Evolutionary conservation across 1,139 yeast genomes (phyloP), one percentile per base, ranked within the genome.

Genomic region (Kodamaea suecica): DNA sequence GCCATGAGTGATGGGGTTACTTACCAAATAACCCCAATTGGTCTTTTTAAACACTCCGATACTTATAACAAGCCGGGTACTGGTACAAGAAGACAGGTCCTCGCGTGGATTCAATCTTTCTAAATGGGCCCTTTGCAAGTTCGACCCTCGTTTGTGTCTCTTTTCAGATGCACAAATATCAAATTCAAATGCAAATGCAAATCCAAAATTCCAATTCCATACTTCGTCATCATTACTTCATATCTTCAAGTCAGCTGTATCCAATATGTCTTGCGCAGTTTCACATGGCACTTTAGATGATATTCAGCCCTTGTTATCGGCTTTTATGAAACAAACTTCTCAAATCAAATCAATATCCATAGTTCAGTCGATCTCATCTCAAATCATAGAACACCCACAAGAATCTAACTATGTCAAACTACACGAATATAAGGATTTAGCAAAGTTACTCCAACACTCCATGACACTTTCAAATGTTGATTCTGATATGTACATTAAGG

Each of bases 341-440:
- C 33, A 20, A 20, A n/a, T 35, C 16, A 31, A 38, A n/a, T 32
- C 37, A 5, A 16, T 35, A 12, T 35, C 38, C 2, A 17, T 33
- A 5, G 11, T 35, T 5, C 34, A 30, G 8, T 14, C 27, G 11
- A 29, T 13, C 32, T 29, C 32, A 25, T 25, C 28, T 5, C 17
- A 4, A 25, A 17, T 7, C 6, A 23, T 23, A 17, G 19, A 27
- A 17, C 13, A 11, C 26, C 32, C 17, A 9, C 12, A 15, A 11
- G 14, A 26, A 10, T 11, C 34, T 14, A 19, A 31, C 12, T 23
- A 23, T 16, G 4, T 13, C 27, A 24, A 29, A 19, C n/a, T 24
- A 2, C 2, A 11, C 5, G 16, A 25, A 10, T 31, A 17, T 17
- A 21, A 31, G 5, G 24, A 29, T 16, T 11, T 35, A 4, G 9